Evolutionary conservation across 2,329 filamentous ascomycete species (phyloP).

Genomic region (Ustilaginoidea virens): DNA sequence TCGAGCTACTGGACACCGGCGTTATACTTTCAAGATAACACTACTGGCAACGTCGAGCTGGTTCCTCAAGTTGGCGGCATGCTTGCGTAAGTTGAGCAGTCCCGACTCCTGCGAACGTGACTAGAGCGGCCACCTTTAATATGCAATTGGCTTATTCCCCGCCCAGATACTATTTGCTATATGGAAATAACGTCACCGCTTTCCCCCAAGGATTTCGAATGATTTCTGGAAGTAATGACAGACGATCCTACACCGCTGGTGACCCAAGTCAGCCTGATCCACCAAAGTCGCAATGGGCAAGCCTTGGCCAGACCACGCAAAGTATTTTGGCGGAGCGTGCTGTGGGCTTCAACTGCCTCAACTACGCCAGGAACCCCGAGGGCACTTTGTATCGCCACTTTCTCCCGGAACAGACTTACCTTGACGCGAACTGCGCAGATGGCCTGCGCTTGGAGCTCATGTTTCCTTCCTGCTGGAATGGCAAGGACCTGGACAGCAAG

Average conservation of each 20-base stretch:
- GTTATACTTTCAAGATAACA: slow-evolving; percentile 57
- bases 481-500: slow-evolving; percentile 37
- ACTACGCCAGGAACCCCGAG: slow-evolving; percentile 56
- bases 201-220: slow-evolving; percentile 71
- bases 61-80: slow-evolving; percentile 69
- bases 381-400: slow-evolving; percentile 67
- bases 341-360: slow-evolving; percentile 86
- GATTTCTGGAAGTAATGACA: slow-evolving; percentile 57
- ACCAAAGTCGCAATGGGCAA: slow-evolving; percentile 54
- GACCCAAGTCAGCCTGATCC: slow-evolving; percentile 49
- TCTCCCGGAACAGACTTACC: slow-evolving; percentile 61
- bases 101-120: neutral
- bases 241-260: slow-evolving; percentile 54
- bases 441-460: slow-evolving; percentile 72
- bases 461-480: slow-evolving; percentile 83
- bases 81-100: slow-evolving; percentile 51
- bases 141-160: neutral
- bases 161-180: slow-evolving; percentile 68
- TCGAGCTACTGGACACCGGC: slow-evolving; percentile 80
- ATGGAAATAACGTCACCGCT: slow-evolving; percentile 46
- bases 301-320: slow-evolving; percentile 49
- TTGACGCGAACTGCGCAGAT: slow-evolving; percentile 69
- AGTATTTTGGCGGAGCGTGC: slow-evolving; percentile 60
- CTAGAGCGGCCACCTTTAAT: neutral
- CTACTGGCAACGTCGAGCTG: slow-evolving; percentile 49